Evolutionary conservation across 2,329 filamentous ascomycete genomes (phyloP).

Genomic region (Colletotrichum australisinense): DNA sequence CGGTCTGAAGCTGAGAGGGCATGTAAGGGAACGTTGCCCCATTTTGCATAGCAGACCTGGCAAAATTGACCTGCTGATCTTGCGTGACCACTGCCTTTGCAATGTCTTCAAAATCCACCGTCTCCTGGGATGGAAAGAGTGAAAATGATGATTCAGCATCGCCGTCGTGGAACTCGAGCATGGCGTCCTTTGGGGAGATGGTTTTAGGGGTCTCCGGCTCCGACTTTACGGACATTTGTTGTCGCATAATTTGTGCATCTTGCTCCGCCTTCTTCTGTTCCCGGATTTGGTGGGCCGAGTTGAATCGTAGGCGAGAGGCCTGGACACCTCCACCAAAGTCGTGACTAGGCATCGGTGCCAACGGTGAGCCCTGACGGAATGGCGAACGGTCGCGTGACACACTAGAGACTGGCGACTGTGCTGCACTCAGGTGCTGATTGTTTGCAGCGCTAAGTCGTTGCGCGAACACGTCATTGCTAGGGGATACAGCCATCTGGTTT

Average conservation of each 20-base stretch:
- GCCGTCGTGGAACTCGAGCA: conserved; percentile 84
- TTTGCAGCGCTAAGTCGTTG: conserved; percentile 85
- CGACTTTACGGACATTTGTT: conserved; percentile 52
- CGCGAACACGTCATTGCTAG: conserved; percentile 72
- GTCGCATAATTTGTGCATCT: conserved; percentile 60
- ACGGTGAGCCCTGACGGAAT: conserved; percentile 78
- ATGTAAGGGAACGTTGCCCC: conserved; percentile 41
- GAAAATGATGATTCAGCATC: conserved; percentile 78
- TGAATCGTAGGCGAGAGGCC: conserved; percentile 47
- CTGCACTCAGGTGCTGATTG: conserved; percentile 74
- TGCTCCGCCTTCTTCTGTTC: conserved; percentile 72
- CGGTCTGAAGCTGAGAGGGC: conserved; percentile 49
- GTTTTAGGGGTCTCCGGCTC: conserved; percentile 75
- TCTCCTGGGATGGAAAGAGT: conserved; percentile 75
- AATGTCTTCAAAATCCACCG: conserved; percentile 55
- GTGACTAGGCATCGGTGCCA: conserved; percentile 59
- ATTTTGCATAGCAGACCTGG: neutral
- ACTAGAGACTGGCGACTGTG: conserved; percentile 59
- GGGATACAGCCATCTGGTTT: conserved; percentile 59
- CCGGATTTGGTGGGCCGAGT: conserved; percentile 68
- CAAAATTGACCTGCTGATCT: neutral
- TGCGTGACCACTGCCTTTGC: conserved; percentile 38
- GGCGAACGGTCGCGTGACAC: conserved; percentile 79
- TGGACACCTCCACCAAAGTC: conserved; percentile 52
- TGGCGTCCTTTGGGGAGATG: conserved; percentile 93